phyloP scores from a whole-genome alignment of 352 stramenopile species.

The Phytophthora megakarya region DNA sequence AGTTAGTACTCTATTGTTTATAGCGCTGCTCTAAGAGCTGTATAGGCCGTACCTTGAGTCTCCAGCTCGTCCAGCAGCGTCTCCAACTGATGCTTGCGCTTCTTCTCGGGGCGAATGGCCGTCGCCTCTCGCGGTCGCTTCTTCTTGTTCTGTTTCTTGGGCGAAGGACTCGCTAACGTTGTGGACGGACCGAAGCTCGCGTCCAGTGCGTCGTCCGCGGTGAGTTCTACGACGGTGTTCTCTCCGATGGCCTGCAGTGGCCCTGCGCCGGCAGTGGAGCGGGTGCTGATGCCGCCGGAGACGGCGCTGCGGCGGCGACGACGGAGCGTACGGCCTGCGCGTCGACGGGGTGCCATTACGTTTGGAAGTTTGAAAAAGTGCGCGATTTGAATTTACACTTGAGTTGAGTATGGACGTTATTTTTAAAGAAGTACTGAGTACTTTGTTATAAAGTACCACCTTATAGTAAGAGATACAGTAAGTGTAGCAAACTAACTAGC shows the following conservation, averaged over 20 bases:
- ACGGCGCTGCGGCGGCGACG: slow-evolving; percentile 40
- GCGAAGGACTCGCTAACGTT: slow-evolving; percentile 26
- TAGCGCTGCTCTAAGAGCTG: neutral
- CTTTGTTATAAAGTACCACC: no score
- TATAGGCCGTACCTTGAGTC: slow-evolving; percentile 48
- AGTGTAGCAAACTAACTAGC: no score
- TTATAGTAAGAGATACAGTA: neutral
- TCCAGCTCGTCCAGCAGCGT: slow-evolving; percentile 66
- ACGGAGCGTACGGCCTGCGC: slow-evolving; percentile 53
- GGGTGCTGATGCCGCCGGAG: slow-evolving; percentile 14
- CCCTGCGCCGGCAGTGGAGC: slow-evolving; percentile 14
- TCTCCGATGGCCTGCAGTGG: slow-evolving; percentile 63
- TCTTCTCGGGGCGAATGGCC: slow-evolving; percentile 40
- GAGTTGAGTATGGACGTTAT: slow-evolving; percentile 1
- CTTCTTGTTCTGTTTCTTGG: slow-evolving; percentile 38
- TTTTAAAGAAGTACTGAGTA: no score
- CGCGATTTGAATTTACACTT: slow-evolving; percentile 20
- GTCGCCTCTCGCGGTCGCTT: slow-evolving; percentile 34
- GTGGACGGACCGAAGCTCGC: slow-evolving; percentile 13
- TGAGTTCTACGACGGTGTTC: slow-evolving; percentile 63
- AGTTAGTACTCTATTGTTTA: slow-evolving; percentile 11
- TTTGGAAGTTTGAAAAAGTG: slow-evolving; percentile 41
- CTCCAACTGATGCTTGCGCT: slow-evolving; percentile 45
- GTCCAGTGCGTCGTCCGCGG: slow-evolving; percentile 21
- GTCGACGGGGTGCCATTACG: slow-evolving; percentile 45